Conservation (phyloP, 345 rosid species). For the Camelina neglecta region DNA sequence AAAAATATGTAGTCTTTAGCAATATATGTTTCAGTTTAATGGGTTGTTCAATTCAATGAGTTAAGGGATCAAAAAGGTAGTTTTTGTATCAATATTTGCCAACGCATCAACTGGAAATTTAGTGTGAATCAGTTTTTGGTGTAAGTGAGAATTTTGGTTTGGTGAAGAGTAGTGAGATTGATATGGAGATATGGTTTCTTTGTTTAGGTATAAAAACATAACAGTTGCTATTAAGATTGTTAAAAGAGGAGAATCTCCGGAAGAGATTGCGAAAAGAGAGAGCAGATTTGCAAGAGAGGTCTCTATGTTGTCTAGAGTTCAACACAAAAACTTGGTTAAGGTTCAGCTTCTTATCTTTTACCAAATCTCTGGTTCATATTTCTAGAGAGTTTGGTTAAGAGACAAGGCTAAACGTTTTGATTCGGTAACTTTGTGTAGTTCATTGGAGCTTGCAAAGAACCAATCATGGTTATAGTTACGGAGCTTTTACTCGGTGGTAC, state of each 20-base stretch:
- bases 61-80: neutral
- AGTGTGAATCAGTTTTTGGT: neutral
- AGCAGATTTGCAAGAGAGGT: slow-evolving; percentile 86
- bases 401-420: slow-evolving; percentile 23
- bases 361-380: neutral
- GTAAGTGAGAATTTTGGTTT: no score
- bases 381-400: neutral
- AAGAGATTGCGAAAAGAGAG: slow-evolving; percentile 81
- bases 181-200: neutral
- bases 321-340: slow-evolving; percentile 90
- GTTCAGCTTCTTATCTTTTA: slow-evolving; percentile 38
- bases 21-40: neutral
- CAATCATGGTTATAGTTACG: slow-evolving; percentile 92
- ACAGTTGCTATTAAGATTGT: slow-evolving; percentile 89
- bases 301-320: slow-evolving; percentile 84
- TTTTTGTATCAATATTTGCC: neutral
- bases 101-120: neutral
- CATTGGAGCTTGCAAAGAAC: slow-evolving; percentile 96
- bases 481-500: slow-evolving; percentile 90
- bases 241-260: slow-evolving; percentile 78
- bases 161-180: neutral
- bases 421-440: slow-evolving; percentile 53
- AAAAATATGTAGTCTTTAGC: neutral
- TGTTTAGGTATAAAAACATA: slow-evolving; percentile 71
- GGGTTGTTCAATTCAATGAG: slow-evolving; percentile 9